A percentile compares a stretch with the other conserved stretches of the same genome.
phyloP scores from a whole-genome alignment of 2,329 filamentous ascomycete genomes.

The Calonectria pseudoreteaudii region DNA sequence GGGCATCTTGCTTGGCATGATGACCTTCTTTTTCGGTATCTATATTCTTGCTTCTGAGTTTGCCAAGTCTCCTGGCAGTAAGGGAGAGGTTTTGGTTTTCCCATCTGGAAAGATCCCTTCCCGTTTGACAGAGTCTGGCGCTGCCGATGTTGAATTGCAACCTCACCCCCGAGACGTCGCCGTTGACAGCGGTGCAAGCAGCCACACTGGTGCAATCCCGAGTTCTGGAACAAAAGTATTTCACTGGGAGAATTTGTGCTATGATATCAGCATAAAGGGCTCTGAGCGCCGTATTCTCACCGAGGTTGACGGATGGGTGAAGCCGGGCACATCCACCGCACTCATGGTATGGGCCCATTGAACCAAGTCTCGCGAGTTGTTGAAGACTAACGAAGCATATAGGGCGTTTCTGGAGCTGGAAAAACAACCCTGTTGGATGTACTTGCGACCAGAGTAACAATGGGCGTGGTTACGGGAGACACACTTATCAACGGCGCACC shows the following conservation, averaged over 20 bases:
- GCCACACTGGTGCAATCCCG: not conserved
- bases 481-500: constrained; percentile 76
- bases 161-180: not conserved
- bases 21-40: constrained; percentile 68
- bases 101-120: constrained; percentile 55
- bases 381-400: not conserved
- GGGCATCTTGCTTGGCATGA: constrained; percentile 75
- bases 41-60: constrained; percentile 75
- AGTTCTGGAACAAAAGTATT: constrained; percentile 59
- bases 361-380: no score
- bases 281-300: constrained; percentile 82
- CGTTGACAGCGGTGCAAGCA: not conserved
- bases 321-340: constrained; percentile 89
- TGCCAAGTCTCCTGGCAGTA: constrained; percentile 75
- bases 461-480: constrained; percentile 88
- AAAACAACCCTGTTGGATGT: constrained; percentile 92
- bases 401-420: constrained; percentile 86
- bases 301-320: constrained; percentile 91
- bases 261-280: constrained; percentile 80
- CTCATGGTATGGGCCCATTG: constrained; percentile 72
- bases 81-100: constrained; percentile 82
- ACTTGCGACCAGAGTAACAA: constrained; percentile 85
- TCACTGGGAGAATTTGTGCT: constrained; percentile 82
- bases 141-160: not conserved
- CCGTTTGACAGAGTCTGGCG: not conserved